Evolutionary conservation across 192 early-diverging fungal species (phyloP), one percentile per base, ranked within the genome.

Genomic region (Chytriomyces sp.): DNA sequence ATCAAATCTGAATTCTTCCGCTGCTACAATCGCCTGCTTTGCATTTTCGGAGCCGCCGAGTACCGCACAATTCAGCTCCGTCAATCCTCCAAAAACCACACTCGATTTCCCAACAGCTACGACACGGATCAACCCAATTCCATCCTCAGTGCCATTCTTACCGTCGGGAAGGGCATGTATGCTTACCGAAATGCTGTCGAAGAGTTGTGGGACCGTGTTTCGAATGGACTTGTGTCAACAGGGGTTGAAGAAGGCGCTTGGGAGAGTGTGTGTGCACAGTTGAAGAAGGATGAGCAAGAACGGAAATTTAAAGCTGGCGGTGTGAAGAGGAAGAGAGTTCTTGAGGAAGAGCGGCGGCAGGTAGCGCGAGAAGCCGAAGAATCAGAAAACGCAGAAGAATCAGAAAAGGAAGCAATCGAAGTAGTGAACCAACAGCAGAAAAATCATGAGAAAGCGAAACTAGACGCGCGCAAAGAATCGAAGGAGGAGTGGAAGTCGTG

Each of bases 121-220:
- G 47, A 11, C 48, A 50, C 74, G 50, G 24, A 61, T 13, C 70
- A 49, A 10, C 64, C 50, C 5, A 24, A 23, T 2, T 63, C 82
- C 7, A 64, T 87, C 13, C 81, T 87, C 20, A 82, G 83, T 24
- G 66, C 76, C 50, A 82, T 87, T 3, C 50, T 87, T 11, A 81
- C 71, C 3, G 77, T 87, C 11, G 45, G 75, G 7, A 79, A 83
- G 69, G 64, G 71, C 20, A 35, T 53, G 1, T 87, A 77, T 48
- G 76, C 74, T 2, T 57, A 72, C 43, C 46, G 64, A 8, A 20
- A 18, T 35, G 49, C 47, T 2, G 59, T 73, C 9, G 50, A 76
- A 43, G 77, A 75, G n/a, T 75, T 77, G 50, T 67, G 61, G 74
- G 63, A 11, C 11, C 8, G 43, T 7, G 74, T 76, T 10, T 9